Evolutionary conservation across 148 eudicot species (phyloP).

Genomic region (Nepenthes mirabilis): DNA sequence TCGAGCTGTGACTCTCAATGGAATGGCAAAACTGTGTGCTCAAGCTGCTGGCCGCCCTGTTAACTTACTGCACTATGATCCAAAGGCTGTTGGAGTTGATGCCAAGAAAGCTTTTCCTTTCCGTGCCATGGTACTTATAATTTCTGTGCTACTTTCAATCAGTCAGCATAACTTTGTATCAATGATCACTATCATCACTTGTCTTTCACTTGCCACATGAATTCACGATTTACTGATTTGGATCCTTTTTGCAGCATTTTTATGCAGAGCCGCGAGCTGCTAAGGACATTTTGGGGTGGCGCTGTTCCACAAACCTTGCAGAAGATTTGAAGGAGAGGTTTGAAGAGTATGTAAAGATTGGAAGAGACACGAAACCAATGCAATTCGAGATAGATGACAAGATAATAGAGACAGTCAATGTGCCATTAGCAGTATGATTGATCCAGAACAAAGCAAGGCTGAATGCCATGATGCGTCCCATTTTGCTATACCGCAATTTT

Average conservation of each 20-base stretch:
- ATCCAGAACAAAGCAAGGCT: not conserved
- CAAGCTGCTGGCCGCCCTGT: slow-evolving; percentile 67
- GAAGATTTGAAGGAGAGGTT: slow-evolving; percentile 81
- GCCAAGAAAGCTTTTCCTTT: slow-evolving; percentile 96
- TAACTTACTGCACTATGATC: slow-evolving; percentile 84
- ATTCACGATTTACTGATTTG: too few relatives aligned
- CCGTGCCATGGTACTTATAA: slow-evolving; percentile 61
- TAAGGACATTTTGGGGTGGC: slow-evolving; percentile 69
- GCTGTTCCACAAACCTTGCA: slow-evolving; percentile 47
- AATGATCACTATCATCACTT: not conserved
- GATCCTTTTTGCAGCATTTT: slow-evolving; percentile 50
- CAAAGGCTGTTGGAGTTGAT: slow-evolving; percentile 74
- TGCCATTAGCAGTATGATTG: slow-evolving; percentile 31
- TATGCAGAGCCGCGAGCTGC: slow-evolving; percentile 97
- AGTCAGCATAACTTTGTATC: not conserved
- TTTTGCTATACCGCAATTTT: not conserved
- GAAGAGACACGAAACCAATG: slow-evolving; percentile 75
- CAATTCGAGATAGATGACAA: slow-evolving; percentile 75
- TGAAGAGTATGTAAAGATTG: slow-evolving; percentile 85
- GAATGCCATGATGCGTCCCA: not conserved
- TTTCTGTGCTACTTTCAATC: not conserved
- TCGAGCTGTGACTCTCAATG: slow-evolving; percentile 84
- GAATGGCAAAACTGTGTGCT: slow-evolving; percentile 86
- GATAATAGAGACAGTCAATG: slow-evolving; percentile 61
- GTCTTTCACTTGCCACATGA: not conserved